Base-by-base conservation (phyloP, 495 filamentous ascomycete genomes). In the Lasiosphaeriaceae sp. region DNA sequence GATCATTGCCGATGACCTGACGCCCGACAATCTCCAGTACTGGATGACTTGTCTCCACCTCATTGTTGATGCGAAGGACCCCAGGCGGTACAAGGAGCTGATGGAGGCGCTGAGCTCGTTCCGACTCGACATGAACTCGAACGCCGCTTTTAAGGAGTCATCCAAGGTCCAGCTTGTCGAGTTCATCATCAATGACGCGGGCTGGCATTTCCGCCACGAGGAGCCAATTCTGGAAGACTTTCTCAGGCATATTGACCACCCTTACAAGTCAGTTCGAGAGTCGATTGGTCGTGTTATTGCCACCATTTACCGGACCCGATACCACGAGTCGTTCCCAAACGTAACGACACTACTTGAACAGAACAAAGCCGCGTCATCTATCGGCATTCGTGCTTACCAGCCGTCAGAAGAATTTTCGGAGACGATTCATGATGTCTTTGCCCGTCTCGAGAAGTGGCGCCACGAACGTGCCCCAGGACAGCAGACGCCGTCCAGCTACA, bases 91-190 rank as follows among this genome's bases (percentile, higher is more conserved):
- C 3, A 90, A 87, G 81, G 95, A 96, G 51, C 76, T 99, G 54
- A 81, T 96, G 23, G 88, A 92, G 57, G 88, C 86, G 77, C 80
- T 99, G 34, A 84, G 86, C 12, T 83, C 85, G 57, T 97, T 96
- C 81, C 82, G 89, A 31, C 77, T 99, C 19, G 94, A 99, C 64
- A 93, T 96, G 88, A 74, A 83, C 21, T 96, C 93, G 0, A 96
- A 97, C 70, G 94, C 94, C 4, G 94, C 94, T 11, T 99, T 99
- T 81, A 99, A 99, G 71, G 95, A 99, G 64, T 97, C 92, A 55
- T 92, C 92, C 4, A 97, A 97, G 74, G 89, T 99, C 44, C 88
- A 94, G 61, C 80, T 97, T 14, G 77, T 99, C 34, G 89, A 96
- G 62, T 90, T 96, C 61, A 86, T 86, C 58, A 89, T 97, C 59